Evolutionary conservation across 148 eudicot species (phyloP), one percentile per base, ranked within the genome.

Genomic region (Simmondsia chinensis): DNA sequence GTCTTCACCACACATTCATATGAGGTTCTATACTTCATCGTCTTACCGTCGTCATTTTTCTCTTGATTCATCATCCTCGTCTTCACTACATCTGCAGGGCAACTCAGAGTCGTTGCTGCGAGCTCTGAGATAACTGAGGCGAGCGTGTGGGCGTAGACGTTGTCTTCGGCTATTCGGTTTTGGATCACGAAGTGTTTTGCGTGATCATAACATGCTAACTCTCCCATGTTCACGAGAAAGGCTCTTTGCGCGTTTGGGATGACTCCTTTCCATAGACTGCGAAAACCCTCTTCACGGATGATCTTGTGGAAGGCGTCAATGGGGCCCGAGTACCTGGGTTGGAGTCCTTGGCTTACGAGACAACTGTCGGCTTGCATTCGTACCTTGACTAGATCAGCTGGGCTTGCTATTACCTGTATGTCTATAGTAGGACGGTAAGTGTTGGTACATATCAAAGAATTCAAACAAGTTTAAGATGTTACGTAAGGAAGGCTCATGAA

Each of bases 361-460:
- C 68, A 73, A 29, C 88, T 72, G 40, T 87, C 89, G 4, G 89
- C 96, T 80, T 87, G 96, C 94, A 87, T 72, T 57, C 96, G 73
- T 17, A 87, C 94, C 53, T 87, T 87, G 21, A 83, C 74, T 20
- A 87, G 76, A 70, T 87, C 94, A 59, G 96, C 96, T 34, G 96
- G 96, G 74, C 96, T 87, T 22, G 89, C 83, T 32, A 83, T 63
- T 42, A 83, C 68, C 89, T 83, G 84, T 28, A 57, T 51, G 49
- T 60, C 58, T 70, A 68, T 35, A 27, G 40, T 23, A 56, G 41
- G 56, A 38, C 33, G 37, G 30, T 11, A 38, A 34, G 41, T 50
- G 32, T 43, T 63, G 56, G 48, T 52, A 26, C 13, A 29, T 50
- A n/a, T n/a, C n/a, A n/a, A n/a, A n/a, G n/a, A n/a, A n/a, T n/a